A percentile compares a stretch with the other conserved stretches of the same genome.
Conservation (phyloP, 2,329 filamentous ascomycete species). For the Mollisia scopiformis region DNA sequence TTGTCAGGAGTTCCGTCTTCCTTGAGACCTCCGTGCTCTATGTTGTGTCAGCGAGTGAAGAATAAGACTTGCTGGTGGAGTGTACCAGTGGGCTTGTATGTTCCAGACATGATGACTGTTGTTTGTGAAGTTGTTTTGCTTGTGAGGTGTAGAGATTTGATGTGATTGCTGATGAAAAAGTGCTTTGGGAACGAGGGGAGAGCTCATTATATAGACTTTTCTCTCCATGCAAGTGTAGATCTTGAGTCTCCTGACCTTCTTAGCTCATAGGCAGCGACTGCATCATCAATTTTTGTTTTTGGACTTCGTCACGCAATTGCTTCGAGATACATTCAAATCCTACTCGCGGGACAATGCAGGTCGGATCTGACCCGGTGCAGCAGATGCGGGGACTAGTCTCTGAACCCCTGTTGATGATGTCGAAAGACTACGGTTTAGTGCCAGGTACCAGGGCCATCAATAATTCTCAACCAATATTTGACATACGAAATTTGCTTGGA, state of each 20-base stretch:
- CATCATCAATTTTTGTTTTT: background rate
- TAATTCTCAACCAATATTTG: background rate
- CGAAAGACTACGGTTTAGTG: background rate
- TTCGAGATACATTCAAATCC: background rate
- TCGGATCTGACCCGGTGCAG: background rate
- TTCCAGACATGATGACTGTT: slow-evolving; percentile 18
- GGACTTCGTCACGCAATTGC: background rate
- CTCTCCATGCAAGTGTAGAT: background rate
- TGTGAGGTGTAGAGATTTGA: background rate
- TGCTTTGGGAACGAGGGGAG: background rate
- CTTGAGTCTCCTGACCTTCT: background rate
- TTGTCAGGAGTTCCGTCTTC: slow-evolving; percentile 45
- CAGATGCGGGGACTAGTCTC: background rate
- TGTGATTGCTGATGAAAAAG: background rate
- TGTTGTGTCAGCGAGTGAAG: background rate
- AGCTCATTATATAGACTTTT: background rate
- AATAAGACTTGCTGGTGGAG: background rate
- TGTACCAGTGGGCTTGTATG: slow-evolving; percentile 24
- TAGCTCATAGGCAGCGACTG: background rate
- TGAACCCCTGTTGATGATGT: background rate
- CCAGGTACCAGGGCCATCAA: background rate
- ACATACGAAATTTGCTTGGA: background rate
- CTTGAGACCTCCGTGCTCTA: slow-evolving; percentile 46
- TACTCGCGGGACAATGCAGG: background rate
- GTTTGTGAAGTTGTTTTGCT: background rate